Conservation (phyloP, 768 basidiomycete genomes). For the Strobilomyces dryophilus region DNA sequence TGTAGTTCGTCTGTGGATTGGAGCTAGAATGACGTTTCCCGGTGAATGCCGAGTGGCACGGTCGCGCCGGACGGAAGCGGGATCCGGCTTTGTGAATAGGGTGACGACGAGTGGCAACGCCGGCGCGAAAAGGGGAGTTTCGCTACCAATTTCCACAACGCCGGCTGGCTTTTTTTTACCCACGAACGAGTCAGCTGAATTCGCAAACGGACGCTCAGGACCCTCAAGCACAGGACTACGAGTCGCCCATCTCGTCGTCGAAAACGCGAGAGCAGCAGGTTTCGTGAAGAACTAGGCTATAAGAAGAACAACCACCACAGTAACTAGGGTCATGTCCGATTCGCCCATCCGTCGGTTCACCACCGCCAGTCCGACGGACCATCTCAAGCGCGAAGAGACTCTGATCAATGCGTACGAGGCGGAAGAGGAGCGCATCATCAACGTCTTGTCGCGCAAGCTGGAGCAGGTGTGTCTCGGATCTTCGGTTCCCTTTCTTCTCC, state of each 20-base stretch:
- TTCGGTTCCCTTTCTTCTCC: no score
- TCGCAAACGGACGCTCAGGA: neutral
- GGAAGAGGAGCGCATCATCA: conserved; percentile 86
- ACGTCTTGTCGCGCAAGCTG: conserved; percentile 75
- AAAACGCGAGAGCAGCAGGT: neutral
- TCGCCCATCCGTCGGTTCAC: conserved; percentile 59
- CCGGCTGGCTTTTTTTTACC: neutral
- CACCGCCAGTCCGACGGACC: conserved; percentile 47
- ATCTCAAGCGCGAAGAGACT: conserved; percentile 54
- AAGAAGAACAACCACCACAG: neutral
- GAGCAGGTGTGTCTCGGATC: conserved; percentile 48
- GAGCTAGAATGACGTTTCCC: no score
- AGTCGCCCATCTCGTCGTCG: neutral
- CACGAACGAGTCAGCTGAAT: neutral
- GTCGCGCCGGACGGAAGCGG: conserved; percentile 5
- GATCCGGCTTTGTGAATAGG: conserved; percentile 10
- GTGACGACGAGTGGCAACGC: neutral
- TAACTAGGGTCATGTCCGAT: conserved; percentile 22
- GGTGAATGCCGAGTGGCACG: neutral
- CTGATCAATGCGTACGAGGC: conserved; percentile 88
- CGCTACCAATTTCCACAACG: neutral
- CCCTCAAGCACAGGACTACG: neutral
- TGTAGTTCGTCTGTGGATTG: no score
- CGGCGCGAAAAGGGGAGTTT: no score
- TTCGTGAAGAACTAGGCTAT: neutral